Conservation (phyloP, 257 asterid species). For the Craterostigma plantagineum region DNA sequence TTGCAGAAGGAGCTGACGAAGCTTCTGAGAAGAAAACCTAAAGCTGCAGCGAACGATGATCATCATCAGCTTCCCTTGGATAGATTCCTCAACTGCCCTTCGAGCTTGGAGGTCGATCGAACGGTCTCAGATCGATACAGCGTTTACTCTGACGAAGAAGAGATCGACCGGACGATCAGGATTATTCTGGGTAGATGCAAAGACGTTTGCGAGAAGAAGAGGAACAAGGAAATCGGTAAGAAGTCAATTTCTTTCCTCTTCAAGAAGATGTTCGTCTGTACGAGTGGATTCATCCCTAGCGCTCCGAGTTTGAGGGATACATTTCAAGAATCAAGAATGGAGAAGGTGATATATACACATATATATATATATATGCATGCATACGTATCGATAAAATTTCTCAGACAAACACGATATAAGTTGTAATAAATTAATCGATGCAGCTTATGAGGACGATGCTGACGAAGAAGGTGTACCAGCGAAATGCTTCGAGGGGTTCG, state of each 20-base stretch:
- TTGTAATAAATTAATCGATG: background rate
- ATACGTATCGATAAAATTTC: no score
- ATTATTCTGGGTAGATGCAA: slow-evolving; percentile 82
- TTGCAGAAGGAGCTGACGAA: slow-evolving; percentile 46
- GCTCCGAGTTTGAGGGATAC: slow-evolving; percentile 54
- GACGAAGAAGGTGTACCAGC: slow-evolving; percentile 40
- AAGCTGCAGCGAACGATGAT: no score
- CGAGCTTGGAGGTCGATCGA: slow-evolving; percentile 74
- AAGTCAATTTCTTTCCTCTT: slow-evolving; percentile 58
- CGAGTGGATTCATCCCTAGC: slow-evolving; percentile 36
- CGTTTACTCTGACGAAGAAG: slow-evolving; percentile 49
- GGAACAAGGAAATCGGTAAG: slow-evolving; percentile 36
- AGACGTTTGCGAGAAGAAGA: slow-evolving; percentile 50
- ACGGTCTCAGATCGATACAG: slow-evolving; percentile 37
- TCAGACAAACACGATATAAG: background rate
- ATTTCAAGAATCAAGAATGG: slow-evolving; percentile 85
- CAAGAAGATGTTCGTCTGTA: slow-evolving; percentile 75
- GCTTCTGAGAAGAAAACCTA: slow-evolving; percentile 37
- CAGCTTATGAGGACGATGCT: slow-evolving; percentile 85
- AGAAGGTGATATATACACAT: slow-evolving; percentile 33
- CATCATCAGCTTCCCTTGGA: slow-evolving; percentile 54
- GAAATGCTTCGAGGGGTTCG: slow-evolving; percentile 25
- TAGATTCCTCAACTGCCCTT: slow-evolving; percentile 86
- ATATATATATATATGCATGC: background rate
- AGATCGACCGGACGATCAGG: slow-evolving; percentile 72